These are phyloP conservation scores for Colletotrichum camelliae DNA, from an alignment of 2,329 filamentous ascomycete species.

Conservation along the genomic window DNA sequence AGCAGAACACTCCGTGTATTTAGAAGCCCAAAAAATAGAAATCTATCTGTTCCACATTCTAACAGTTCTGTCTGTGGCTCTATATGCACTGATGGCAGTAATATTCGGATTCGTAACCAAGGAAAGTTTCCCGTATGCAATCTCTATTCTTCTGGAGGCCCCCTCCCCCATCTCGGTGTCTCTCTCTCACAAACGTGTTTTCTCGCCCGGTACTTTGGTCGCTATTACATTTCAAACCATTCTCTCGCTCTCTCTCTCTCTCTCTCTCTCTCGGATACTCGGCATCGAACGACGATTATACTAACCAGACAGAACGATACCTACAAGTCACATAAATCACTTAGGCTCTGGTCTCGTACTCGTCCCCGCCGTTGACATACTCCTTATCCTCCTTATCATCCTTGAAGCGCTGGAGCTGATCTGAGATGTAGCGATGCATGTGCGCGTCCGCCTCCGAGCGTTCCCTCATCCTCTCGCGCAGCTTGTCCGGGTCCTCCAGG, in stretches of 20 bases:
- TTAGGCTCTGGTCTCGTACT: conserved; percentile 46
- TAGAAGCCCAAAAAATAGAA: neutral
- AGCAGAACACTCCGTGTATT: neutral
- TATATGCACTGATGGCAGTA: conserved; percentile 12
- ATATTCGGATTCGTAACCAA: neutral
- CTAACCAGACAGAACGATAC: neutral
- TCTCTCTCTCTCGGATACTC: neutral
- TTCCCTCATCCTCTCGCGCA: conserved; percentile 56
- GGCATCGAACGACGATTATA: neutral
- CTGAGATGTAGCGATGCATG: conserved; percentile 80
- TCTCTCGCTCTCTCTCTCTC: neutral
- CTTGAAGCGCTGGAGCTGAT: conserved; percentile 77
- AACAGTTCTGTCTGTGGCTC: conserved; percentile 7
- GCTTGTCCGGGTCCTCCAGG: conserved; percentile 28
- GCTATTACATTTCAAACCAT: neutral
- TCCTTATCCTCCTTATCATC: conserved; percentile 31
- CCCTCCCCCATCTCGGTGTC: neutral
- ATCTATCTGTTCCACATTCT: conserved; percentile 9
- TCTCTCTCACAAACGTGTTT: neutral
- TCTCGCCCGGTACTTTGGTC: neutral
- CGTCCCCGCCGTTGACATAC: conserved; percentile 36
- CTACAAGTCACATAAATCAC: neutral
- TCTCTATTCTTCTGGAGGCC: neutral
- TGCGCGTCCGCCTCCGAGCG: conserved; percentile 68
- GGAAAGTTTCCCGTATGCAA: neutral